Conservation (phyloP, 2,329 filamentous ascomycete species). For the Xylaria polymorpha region DNA sequence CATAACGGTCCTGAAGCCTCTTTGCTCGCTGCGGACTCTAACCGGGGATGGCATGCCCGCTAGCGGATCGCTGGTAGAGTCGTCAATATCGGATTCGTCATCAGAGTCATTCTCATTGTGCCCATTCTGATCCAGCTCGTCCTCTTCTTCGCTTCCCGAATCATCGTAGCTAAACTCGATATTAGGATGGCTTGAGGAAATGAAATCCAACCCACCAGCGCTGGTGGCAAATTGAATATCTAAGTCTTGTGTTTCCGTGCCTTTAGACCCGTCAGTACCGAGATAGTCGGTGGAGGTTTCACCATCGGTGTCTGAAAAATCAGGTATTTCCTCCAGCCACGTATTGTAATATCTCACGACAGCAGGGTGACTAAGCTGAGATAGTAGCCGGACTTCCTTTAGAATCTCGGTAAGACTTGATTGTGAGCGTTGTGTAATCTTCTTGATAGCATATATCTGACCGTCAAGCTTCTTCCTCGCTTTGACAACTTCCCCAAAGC, state of each 20-base stretch:
- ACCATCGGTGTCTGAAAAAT: constrained; percentile 65
- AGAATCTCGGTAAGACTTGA: constrained; percentile 83
- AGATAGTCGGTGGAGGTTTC: constrained; percentile 64
- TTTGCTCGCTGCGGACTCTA: constrained; percentile 54
- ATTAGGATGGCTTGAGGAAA: constrained; percentile 83
- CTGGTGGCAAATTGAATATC: constrained; percentile 74
- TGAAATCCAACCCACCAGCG: constrained; percentile 88
- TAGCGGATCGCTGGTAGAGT: constrained; percentile 38
- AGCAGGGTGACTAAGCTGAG: constrained; percentile 89
- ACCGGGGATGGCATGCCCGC: constrained; percentile 43
- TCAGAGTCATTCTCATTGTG: constrained; percentile 45
- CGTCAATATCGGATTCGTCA: constrained; percentile 56
- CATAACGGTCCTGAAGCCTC: constrained; percentile 76
- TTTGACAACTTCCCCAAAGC: constrained; percentile 96
- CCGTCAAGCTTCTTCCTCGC: constrained; percentile 94
- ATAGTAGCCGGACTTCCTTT: constrained; percentile 87
- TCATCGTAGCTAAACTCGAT: constrained; percentile 81
- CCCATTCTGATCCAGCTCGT: constrained; percentile 46
- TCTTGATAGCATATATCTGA: constrained; percentile 95
- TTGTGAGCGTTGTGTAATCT: constrained; percentile 85
- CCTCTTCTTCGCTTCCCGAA: constrained; percentile 58
- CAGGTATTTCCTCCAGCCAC: constrained; percentile 82
- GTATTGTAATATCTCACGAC: constrained; percentile 93
- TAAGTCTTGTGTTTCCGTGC: constrained; percentile 55
- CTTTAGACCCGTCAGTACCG: constrained; percentile 53